Base-by-base conservation (phyloP, 2,329 filamentous ascomycete genomes). In the Monilinia fructicola region DNA sequence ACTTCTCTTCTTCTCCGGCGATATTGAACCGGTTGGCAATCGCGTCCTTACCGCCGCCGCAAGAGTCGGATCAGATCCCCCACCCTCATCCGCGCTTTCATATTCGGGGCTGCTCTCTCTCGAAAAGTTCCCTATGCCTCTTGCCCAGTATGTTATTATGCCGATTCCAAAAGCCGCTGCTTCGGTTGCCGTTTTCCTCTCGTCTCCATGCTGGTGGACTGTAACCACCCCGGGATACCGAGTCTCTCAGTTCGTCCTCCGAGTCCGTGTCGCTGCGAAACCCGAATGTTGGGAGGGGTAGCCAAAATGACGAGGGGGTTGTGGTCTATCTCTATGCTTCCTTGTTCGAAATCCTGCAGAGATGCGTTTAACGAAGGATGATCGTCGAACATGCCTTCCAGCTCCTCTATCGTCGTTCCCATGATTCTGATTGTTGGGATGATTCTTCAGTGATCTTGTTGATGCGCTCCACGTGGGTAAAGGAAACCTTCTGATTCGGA, bases 171-270 rank as follows among this genome's bases (percentile, higher is more conserved):
- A 76, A 77, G 73, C 84, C 85, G 69, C 81, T 81, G 70, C 73
- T 76, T 69, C 76, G 75, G 67, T 75, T 73, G 72, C 75, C 78
- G 64, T 78, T 76, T 73, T 82, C 83, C 70, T 79, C 78, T 38
- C 77, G 75, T 68, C 85, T 81, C 81, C 87, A 88, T 16, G 86
- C 86, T 2, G 88, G 88, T 52, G 88, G 88, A 64, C 85, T 87
- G 85, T 86, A 90, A 42, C 85, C 85, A 59, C 83, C 82, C 64
- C 75, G 76, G 35, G 78, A 78, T 44, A 80, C 78, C 63, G 80
- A 81, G 67, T 84, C 81, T 64, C 78, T 73, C 65, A 72, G 76
- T 46, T 60, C 58, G 58, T 53, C 44, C 71, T 75, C 76, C 48
- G 75, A 74, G 38, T 78, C 78, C 48, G 76, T 77, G 52, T 78